Conservation (phyloP, 2,329 filamentous ascomycete genomes). For the Fusarium nelsonii region DNA sequence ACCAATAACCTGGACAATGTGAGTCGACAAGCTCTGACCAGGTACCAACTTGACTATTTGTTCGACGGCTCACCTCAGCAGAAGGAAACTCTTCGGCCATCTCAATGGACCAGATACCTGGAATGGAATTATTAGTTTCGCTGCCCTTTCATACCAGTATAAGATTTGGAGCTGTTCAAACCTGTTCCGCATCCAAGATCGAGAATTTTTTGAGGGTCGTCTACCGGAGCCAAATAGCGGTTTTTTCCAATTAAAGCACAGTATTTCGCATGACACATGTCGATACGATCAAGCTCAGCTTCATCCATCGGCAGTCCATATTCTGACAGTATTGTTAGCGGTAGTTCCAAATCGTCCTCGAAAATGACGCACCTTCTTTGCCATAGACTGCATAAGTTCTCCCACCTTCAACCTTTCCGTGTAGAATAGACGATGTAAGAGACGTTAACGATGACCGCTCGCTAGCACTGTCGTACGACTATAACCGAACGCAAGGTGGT, state of each 20-base stretch:
- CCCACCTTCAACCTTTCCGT: constrained; percentile 48
- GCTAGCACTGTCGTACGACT: constrained; percentile 37
- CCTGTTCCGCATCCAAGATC: constrained; percentile 52
- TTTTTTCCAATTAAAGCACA: constrained; percentile 48
- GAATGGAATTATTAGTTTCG: neutral
- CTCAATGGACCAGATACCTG: constrained; percentile 52
- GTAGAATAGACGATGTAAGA: constrained; percentile 46
- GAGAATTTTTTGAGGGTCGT: constrained; percentile 46
- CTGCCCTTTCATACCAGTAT: too few species aligned
- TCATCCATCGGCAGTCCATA: constrained; percentile 58
- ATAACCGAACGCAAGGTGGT: neutral
- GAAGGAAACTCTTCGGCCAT: constrained; percentile 53
- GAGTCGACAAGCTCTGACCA: neutral
- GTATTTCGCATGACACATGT: constrained; percentile 56
- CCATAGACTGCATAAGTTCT: constrained; percentile 54
- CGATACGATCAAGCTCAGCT: constrained; percentile 56
- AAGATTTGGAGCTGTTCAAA: constrained; percentile 1
- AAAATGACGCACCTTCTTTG: constrained; percentile 49
- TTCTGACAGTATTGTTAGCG: constrained; percentile 42
- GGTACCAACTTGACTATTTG: too few species aligned
- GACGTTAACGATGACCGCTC: constrained; percentile 42
- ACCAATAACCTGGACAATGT: constrained; percentile 34
- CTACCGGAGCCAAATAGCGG: constrained; percentile 42
- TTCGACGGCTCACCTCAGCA: constrained; percentile 24
- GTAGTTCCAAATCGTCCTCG: accelerated